These are phyloP conservation scores for Agrocybe praecox DNA, from an alignment of 768 basidiomycete species.

Conservation along the genomic window DNA sequence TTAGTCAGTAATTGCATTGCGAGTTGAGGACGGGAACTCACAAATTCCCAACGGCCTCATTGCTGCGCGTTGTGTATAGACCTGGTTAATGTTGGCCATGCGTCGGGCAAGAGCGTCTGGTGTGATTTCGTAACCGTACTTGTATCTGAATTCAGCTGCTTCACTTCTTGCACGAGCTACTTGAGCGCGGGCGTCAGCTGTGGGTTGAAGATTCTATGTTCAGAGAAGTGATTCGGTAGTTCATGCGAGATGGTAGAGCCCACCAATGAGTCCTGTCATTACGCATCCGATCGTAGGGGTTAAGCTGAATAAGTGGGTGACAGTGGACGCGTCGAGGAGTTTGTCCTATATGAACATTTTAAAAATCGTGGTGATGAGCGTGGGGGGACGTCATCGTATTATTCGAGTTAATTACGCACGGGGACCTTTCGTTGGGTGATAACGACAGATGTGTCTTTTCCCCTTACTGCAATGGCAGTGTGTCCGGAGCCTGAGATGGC, in stretches of 20 bases:
- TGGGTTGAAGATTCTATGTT: background rate
- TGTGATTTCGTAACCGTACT: conserved; percentile 98
- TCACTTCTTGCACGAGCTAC: conserved; percentile 84
- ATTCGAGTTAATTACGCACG: conserved; percentile 49
- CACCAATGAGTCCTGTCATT: conserved; percentile 96
- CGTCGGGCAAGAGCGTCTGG: conserved; percentile 94
- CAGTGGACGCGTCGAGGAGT: conserved; percentile 89
- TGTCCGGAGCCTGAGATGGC: conserved; percentile 97
- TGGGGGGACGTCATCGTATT: conserved; percentile 13
- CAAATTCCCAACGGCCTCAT: conserved; percentile 98
- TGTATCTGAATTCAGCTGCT: conserved; percentile 92
- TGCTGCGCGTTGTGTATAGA: conserved; percentile 95
- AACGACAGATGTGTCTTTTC: conserved; percentile 92
- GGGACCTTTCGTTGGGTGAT: conserved; percentile 99
- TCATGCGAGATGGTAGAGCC: conserved; percentile 17
- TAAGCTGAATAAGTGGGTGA: conserved; percentile 95
- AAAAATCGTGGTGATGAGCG: conserved; percentile 5
- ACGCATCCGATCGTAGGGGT: conserved; percentile 97
- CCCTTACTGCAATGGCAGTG: conserved; percentile 90
- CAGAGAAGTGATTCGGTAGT: background rate
- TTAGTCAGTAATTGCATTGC: background rate
- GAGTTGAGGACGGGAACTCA: conserved; percentile 39
- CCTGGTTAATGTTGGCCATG: conserved; percentile 97
- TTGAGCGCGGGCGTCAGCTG: conserved; percentile 93
- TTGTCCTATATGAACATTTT: conserved; percentile 70